phyloP scores from a whole-genome alignment of 2,329 filamentous ascomycete genomes.

The Paracorniculantispora psalliotae region DNA sequence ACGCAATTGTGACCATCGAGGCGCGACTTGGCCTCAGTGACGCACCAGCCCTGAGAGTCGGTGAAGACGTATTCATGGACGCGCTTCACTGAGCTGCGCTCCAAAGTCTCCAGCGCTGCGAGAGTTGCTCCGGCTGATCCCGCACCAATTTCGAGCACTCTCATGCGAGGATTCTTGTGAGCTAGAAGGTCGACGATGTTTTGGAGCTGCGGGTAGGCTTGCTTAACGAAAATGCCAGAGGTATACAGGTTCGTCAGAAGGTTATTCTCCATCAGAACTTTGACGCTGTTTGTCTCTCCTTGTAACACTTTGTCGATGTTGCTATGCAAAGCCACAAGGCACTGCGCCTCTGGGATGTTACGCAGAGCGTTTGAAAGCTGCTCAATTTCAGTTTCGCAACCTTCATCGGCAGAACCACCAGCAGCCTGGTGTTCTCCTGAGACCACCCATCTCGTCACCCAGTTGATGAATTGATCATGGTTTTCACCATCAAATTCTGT shows the following conservation, averaged over 20 bases:
- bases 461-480: not conserved
- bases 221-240: not conserved
- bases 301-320: not conserved
- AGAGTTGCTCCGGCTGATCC: slow-evolving; percentile 30
- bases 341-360: not conserved
- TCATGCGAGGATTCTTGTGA: not conserved
- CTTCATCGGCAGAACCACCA: not conserved
- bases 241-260: not conserved
- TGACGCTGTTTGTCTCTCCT: not conserved
- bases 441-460: not conserved
- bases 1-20: not conserved
- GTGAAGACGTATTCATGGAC: slow-evolving; percentile 34
- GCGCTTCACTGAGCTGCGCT: slow-evolving; percentile 10
- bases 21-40: slow-evolving; percentile 20
- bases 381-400: not conserved
- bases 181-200: not conserved
- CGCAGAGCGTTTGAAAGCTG: not conserved
- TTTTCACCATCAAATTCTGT: not conserved
- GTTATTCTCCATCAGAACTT: not conserved
- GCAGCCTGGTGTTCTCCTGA: not conserved
- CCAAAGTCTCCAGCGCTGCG: not conserved
- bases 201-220: not conserved
- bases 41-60: slow-evolving; percentile 34
- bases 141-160: slow-evolving; percentile 31
- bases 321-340: not conserved